A percentile compares a stretch with the other conserved stretches of the same genome.
Conservation (phyloP, 345 rosid species). For the Trapa bicornis region DNA sequence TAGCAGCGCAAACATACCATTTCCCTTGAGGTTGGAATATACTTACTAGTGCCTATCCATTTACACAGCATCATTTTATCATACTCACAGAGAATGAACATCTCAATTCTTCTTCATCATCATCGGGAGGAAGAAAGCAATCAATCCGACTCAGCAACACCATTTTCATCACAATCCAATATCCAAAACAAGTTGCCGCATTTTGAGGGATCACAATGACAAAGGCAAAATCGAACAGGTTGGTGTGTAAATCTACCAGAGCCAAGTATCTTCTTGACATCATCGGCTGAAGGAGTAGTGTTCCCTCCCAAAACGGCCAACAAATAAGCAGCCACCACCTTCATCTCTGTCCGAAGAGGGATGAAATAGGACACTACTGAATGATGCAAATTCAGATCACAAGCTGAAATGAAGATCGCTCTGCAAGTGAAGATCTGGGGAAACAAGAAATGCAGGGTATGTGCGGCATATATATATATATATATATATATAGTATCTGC, state of each 20-base stretch:
- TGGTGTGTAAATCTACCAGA: constrained; percentile 17
- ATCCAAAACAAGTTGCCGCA: not conserved
- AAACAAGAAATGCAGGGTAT: not conserved
- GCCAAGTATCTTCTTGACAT: constrained; percentile 34
- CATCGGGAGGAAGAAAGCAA: not conserved
- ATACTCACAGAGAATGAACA: no score
- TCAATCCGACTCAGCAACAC: not conserved
- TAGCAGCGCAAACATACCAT: not conserved
- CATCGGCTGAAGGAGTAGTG: constrained; percentile 24
- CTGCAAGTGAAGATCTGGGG: not conserved
- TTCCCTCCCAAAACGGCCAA: constrained; percentile 53
- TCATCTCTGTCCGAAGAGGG: constrained; percentile 15
- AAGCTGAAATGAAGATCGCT: not conserved
- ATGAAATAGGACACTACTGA: not conserved
- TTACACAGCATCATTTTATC: no score
- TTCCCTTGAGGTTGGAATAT: no score
- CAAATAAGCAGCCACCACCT: constrained; percentile 47
- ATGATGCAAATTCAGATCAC: not conserved
- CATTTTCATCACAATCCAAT: not conserved
- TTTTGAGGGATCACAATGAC: not conserved
- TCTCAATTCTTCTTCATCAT: not conserved
- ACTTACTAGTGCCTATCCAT: no score
- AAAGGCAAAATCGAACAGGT: not conserved
- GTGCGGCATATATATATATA: not conserved
- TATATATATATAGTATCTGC: not conserved